phyloP scores from a whole-genome alignment of 2,329 filamentous ascomycete genomes.

The Uncinocarpus reesii region DNA sequence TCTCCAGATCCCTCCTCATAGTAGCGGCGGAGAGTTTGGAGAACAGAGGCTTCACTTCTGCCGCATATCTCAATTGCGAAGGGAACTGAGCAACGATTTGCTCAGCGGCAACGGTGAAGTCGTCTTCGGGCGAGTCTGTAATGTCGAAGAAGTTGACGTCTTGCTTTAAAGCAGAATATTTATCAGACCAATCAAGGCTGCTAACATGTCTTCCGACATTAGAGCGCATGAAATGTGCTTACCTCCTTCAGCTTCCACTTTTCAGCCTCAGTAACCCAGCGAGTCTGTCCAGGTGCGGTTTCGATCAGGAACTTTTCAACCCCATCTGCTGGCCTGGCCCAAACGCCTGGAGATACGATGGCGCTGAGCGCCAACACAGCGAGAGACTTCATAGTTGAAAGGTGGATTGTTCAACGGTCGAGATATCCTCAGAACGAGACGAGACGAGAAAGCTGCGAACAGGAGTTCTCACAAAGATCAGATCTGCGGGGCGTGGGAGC shows the following conservation, averaged over 20 bases:
- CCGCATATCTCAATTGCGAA: not conserved
- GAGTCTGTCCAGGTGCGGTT: constrained; percentile 9
- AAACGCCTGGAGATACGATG: not conserved
- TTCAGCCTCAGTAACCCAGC: constrained; percentile 12
- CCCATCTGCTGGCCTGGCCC: not conserved
- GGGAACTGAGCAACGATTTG: constrained; percentile 7
- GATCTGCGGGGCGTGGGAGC: not conserved
- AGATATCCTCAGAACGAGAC: not conserved
- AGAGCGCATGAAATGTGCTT: not conserved
- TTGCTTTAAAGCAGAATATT: constrained; percentile 5
- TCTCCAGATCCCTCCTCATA: constrained; percentile 6
- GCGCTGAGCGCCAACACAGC: constrained; percentile 6
- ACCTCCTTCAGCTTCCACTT: constrained; percentile 10
- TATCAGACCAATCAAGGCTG: not conserved
- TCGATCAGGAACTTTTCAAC: constrained; percentile 12
- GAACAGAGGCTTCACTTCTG: constrained; percentile 3
- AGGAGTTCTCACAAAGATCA: not conserved
- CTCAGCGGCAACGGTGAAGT: not conserved
- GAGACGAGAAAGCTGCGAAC: not conserved
- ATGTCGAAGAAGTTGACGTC: constrained; percentile 11
- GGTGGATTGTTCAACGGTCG: not conserved
- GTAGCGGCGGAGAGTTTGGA: not conserved
- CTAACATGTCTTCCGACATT: not conserved
- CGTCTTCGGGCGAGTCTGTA: constrained; percentile 1
- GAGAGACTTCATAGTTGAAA: constrained; percentile 6